Conservation (phyloP, 805 yeast genomes). For the Groenewaldozyma tartarivorans region DNA sequence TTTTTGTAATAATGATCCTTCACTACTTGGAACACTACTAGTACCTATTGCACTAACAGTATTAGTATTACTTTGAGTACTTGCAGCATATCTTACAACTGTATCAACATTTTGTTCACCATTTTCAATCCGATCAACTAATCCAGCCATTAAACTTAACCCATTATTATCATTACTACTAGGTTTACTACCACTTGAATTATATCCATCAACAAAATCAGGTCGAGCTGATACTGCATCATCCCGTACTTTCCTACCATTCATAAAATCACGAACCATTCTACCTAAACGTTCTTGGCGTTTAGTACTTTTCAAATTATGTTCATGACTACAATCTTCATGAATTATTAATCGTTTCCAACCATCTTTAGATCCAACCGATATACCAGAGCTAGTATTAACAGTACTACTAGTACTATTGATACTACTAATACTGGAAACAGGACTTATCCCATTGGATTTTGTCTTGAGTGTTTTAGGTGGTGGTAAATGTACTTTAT, state of each 20-base stretch:
- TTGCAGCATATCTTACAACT: slow-evolving; percentile 16
- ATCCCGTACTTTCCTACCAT: slow-evolving; percentile 31
- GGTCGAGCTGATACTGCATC: slow-evolving; percentile 22
- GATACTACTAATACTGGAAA: no score
- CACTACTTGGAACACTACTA: slow-evolving; percentile 5
- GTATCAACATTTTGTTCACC: slow-evolving; percentile 28
- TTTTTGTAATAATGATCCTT: slow-evolving; percentile 61
- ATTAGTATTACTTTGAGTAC: slow-evolving; percentile 1
- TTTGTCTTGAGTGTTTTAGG: no score
- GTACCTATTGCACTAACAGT: slow-evolving; percentile 7
- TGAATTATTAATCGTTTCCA: slow-evolving; percentile 15
- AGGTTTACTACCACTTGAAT: neutral
- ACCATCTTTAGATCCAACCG: neutral
- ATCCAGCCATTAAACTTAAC: slow-evolving; percentile 27
- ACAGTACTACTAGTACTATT: neutral
- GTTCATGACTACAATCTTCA: slow-evolving; percentile 67
- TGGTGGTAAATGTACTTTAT: no score
- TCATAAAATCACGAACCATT: slow-evolving; percentile 47
- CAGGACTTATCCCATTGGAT: no score
- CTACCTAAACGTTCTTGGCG: slow-evolving; percentile 33
- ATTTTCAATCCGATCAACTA: slow-evolving; percentile 25
- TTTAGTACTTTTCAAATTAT: slow-evolving; percentile 57
- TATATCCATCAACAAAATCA: slow-evolving; percentile 10
- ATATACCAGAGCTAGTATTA: slow-evolving; percentile 1
- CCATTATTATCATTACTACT: slow-evolving; percentile 8